phyloP scores from a whole-genome alignment of 805 yeast species.

The Metschnikowia kofuensis region DNA sequence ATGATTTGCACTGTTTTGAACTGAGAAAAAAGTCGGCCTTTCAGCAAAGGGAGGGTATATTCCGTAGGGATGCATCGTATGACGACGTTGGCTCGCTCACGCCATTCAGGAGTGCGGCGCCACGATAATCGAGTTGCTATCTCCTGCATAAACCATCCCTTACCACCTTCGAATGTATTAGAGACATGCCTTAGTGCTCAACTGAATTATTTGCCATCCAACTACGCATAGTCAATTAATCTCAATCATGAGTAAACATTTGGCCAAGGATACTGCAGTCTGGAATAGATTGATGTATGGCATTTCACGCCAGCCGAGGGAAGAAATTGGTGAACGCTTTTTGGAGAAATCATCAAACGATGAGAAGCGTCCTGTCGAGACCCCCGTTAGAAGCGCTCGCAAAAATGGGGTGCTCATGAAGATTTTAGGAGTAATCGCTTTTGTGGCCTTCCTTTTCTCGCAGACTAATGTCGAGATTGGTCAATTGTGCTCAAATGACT shows the following conservation, averaged over 20 bases:
- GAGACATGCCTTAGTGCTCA: not conserved
- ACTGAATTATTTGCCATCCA: too few species aligned
- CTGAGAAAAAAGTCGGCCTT: too few species aligned
- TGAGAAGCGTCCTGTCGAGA: not conserved
- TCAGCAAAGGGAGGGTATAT: too few species aligned
- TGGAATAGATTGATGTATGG: constrained; percentile 19
- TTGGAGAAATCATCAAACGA: not conserved
- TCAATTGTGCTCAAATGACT: not conserved
- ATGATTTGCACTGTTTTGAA: too few species aligned
- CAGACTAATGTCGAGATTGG: not conserved
- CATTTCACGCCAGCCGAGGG: constrained; percentile 1
- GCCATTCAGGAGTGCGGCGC: not conserved
- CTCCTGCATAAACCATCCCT: not conserved
- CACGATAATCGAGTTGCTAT: not conserved
- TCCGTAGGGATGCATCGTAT: too few species aligned
- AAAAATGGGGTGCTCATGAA: not conserved
- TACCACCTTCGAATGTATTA: not conserved
- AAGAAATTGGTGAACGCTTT: not conserved
- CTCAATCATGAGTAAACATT: constrained; percentile 10
- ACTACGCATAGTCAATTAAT: too few species aligned
- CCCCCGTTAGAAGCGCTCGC: not conserved
- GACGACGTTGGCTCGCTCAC: not conserved
- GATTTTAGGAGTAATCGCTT: not conserved
- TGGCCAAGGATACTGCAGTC: constrained; percentile 16
- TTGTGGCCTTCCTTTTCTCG: not conserved